Percentiles rank a stretch among this genome's conserved stretches.
Conservation (phyloP, 345 rosid species). For the Hibiscus trionum region DNA sequence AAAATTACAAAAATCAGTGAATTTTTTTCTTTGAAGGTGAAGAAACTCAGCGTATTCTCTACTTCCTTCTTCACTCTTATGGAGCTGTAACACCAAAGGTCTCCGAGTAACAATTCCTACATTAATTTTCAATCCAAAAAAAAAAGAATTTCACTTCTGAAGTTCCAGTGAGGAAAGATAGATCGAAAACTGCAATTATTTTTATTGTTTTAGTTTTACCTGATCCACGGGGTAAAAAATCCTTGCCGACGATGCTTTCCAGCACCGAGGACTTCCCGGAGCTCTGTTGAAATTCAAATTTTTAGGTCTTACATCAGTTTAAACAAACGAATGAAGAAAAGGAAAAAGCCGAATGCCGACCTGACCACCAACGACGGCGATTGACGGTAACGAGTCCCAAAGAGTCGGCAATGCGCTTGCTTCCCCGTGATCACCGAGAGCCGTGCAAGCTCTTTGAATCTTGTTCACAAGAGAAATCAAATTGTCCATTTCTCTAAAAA, state of each 20-base stretch:
- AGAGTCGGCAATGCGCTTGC: conserved; percentile 83
- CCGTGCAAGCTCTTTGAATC: conserved; percentile 81
- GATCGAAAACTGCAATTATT: not conserved
- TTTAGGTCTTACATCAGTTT: not conserved
- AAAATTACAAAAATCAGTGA: not conserved
- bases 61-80: not conserved
- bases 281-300: not conserved
- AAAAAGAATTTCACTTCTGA: not conserved
- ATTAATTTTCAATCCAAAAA: not conserved
- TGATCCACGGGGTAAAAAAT: not conserved
- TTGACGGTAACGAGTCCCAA: conserved; percentile 94
- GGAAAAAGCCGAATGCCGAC: conserved; percentile 20
- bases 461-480: conserved; percentile 84
- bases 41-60: not conserved
- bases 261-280: not conserved
- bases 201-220: not conserved
- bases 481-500: conserved; percentile 57
- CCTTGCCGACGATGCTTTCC: not conserved
- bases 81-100: not conserved
- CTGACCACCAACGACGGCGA: conserved; percentile 99
- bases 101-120: not conserved
- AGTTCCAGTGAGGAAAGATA: not conserved
- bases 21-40: not conserved
- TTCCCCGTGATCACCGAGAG: conserved; percentile 97
- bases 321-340: too few species aligned